A percentile compares a stretch with the other conserved stretches of the same genome.
Evolutionary conservation across 805 yeast species (phyloP).

Genomic region (Ogataea paraovalis): DNA sequence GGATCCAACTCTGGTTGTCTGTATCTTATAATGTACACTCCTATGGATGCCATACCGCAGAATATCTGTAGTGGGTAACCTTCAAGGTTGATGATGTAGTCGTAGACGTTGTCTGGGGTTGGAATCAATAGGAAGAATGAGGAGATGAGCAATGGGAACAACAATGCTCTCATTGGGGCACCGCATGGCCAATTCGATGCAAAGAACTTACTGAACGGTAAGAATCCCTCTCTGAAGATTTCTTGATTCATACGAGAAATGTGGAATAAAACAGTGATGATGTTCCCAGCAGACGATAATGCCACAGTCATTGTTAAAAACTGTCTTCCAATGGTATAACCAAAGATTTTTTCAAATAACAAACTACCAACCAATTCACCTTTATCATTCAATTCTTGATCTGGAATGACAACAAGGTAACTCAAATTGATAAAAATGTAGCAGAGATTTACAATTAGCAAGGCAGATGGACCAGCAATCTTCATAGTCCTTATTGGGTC

Average conservation of each 20-base stretch:
- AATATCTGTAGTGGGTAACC: conserved; percentile 50
- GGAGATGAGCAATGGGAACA: conserved; percentile 40
- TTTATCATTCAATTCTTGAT: conserved; percentile 39
- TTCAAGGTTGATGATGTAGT: conserved; percentile 48
- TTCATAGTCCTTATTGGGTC: conserved; percentile 48
- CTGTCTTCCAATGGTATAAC: conserved; percentile 43
- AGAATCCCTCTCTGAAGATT: conserved; percentile 51
- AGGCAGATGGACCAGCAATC: conserved; percentile 51
- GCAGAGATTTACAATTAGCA: conserved; percentile 39
- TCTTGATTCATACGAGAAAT: conserved; percentile 54
- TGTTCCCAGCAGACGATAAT: conserved; percentile 52
- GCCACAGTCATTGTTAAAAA: conserved; percentile 48
- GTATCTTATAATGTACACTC: conserved; percentile 52
- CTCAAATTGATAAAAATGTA: conserved; percentile 48
- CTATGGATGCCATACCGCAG: conserved; percentile 49
- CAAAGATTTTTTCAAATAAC: conserved; percentile 48
- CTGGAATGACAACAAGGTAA: conserved; percentile 48
- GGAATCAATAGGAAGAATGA: conserved; percentile 40
- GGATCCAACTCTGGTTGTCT: conserved; percentile 47
- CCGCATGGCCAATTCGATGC: conserved; percentile 53
- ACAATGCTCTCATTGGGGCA: conserved; percentile 46
- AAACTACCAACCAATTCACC: conserved; percentile 51
- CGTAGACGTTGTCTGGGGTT: conserved; percentile 45
- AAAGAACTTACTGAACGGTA: conserved; percentile 47
- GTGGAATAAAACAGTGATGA: conserved; percentile 50